Conservation (phyloP, 192 early-diverging fungal genomes). For the Coemansia sp. region DNA sequence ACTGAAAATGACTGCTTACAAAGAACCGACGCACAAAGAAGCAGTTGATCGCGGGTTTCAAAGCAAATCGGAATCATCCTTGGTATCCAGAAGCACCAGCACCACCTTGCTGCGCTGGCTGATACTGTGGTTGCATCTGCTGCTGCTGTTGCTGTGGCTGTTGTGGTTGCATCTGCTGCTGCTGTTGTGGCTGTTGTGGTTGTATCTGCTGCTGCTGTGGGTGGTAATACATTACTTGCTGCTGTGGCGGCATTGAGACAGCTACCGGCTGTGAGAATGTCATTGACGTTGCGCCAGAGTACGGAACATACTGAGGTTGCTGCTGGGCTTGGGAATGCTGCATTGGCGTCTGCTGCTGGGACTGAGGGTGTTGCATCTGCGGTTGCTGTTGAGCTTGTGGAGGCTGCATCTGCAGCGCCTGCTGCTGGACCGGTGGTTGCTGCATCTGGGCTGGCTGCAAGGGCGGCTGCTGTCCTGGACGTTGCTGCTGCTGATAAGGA, state of each 20-base stretch:
- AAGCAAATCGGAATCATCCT: background rate
- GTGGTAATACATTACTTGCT: conserved; percentile 6
- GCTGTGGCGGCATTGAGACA: conserved; percentile 14
- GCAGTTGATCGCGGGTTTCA: no score
- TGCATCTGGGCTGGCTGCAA: conserved; percentile 10
- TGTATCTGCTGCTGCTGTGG: conserved; percentile 11
- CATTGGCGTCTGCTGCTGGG: conserved; percentile 8
- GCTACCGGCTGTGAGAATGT: background rate
- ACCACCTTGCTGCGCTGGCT: background rate
- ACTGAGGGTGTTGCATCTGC: conserved; percentile 18
- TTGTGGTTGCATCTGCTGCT: conserved; percentile 9
- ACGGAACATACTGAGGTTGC: conserved; percentile 16
- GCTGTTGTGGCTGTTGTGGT: conserved; percentile 11
- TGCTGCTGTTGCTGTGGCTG: conserved; percentile 6
- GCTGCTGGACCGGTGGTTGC: conserved; percentile 14
- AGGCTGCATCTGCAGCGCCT: conserved; percentile 10
- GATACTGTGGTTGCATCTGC: background rate
- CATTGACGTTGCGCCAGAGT: conserved; percentile 6
- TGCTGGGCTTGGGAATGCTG: conserved; percentile 8
- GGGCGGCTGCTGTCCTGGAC: conserved; percentile 5
- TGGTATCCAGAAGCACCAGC: background rate
- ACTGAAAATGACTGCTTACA: no score
- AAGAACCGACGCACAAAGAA: no score
- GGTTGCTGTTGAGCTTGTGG: conserved; percentile 16
- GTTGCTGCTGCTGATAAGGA: conserved; percentile 11